Evolutionary conservation across 148 eudicot genomes (phyloP).

Genomic region (Cornus controversa): DNA sequence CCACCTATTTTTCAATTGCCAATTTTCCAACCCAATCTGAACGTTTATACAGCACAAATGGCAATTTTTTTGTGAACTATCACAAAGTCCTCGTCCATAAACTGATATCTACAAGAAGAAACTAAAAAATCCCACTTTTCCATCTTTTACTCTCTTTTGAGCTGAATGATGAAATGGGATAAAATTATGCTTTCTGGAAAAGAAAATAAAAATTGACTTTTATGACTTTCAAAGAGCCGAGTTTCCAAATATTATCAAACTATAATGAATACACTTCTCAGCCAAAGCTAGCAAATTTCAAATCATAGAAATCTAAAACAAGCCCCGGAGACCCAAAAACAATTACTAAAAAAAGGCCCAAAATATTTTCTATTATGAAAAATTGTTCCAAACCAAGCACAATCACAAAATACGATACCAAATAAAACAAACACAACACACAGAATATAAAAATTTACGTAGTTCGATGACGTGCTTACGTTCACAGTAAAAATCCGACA

Average conservation of each 20-base stretch:
- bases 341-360: neutral
- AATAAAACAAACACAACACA: too few relatives aligned
- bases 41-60: too few relatives aligned
- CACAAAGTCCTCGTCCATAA: neutral
- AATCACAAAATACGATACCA: too few relatives aligned
- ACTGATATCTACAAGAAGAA: neutral
- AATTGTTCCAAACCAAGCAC: too few relatives aligned
- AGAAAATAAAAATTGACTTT: neutral
- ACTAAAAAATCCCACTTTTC: neutral
- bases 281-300: neutral
- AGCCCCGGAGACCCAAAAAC: neutral
- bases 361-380: too few relatives aligned
- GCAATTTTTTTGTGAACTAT: too few relatives aligned
- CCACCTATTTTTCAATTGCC: too few relatives aligned
- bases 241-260: neutral
- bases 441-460: too few relatives aligned
- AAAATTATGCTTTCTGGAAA: neutral
- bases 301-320: slow-evolving; percentile 3
- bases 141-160: neutral
- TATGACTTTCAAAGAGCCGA: neutral
- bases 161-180: neutral
- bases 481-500: too few relatives aligned
- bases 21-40: too few relatives aligned
- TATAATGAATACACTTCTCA: neutral
- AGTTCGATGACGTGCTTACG: too few relatives aligned